These are phyloP conservation scores for Cercophora sp. DNA, from an alignment of 495 filamentous ascomycete species.

Conservation along the genomic window DNA sequence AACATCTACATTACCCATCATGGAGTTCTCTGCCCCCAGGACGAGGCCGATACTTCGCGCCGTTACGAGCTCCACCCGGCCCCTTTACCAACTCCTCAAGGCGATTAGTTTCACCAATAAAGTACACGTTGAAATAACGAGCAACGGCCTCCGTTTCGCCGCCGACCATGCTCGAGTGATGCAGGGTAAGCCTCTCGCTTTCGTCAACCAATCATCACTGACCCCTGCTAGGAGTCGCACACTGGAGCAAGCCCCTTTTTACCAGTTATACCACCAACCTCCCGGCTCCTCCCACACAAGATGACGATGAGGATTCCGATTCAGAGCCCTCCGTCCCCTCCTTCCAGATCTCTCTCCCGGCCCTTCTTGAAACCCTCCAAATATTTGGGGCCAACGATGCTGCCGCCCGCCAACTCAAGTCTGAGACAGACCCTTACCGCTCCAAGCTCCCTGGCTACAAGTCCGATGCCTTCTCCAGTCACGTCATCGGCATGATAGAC, in stretches of 20 bases:
- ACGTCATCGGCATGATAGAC: conserved; percentile 69
- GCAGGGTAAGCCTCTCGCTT: conserved; percentile 54
- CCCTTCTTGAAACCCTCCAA: conserved; percentile 88
- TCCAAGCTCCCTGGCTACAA: conserved; percentile 53
- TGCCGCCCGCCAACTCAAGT: conserved; percentile 48
- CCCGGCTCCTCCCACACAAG: too few relatives aligned
- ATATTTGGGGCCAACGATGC: conserved; percentile 82
- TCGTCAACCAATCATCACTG: background rate
- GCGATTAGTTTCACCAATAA: conserved; percentile 79
- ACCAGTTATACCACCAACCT: conserved; percentile 65
- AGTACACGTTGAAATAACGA: conserved; percentile 77
- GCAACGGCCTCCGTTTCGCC: conserved; percentile 78
- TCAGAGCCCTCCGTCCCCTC: conserved; percentile 37
- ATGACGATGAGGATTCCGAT: conserved; percentile 32
- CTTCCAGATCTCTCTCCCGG: conserved; percentile 82
- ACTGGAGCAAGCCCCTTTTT: conserved; percentile 73
- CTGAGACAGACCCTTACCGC: conserved; percentile 48
- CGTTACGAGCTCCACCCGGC: conserved; percentile 78
- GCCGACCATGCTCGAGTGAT: conserved; percentile 80
- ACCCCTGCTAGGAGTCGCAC: conserved; percentile 59
- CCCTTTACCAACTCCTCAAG: conserved; percentile 83
- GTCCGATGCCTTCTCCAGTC: conserved; percentile 69
- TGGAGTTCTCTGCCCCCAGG: conserved; percentile 15
- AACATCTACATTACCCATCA: too few relatives aligned
- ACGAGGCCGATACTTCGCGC: conserved; percentile 66